Conservation (phyloP, 164 flowering plant species). For the Platanus orientalis region DNA sequence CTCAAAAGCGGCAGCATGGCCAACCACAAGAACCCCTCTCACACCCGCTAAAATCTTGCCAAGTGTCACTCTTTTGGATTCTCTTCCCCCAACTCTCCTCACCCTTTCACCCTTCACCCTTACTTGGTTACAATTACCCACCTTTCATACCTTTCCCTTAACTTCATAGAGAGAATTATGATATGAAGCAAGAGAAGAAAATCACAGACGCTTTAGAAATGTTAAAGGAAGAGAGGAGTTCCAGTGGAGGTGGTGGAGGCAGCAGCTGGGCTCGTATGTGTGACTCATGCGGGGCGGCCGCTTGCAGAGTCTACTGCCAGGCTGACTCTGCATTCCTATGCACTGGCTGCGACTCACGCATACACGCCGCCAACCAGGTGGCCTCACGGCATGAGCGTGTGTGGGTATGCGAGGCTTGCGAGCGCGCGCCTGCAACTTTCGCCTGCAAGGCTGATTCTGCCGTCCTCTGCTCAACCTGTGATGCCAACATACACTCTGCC, state of each 20-base stretch:
- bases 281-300: slow-evolving; percentile 54
- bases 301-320: slow-evolving; percentile 59
- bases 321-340: slow-evolving; percentile 68
- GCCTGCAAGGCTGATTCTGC: slow-evolving; percentile 89
- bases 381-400: slow-evolving; percentile 63
- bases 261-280: slow-evolving; percentile 48
- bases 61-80: slow-evolving; percentile 35
- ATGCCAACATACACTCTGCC: slow-evolving; percentile 79
- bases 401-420: slow-evolving; percentile 75
- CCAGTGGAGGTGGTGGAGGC: slow-evolving; percentile 6
- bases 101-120: neutral
- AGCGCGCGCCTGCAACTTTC: slow-evolving; percentile 70
- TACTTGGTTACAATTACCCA: slow-evolving; percentile 8
- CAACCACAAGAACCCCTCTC: slow-evolving; percentile 45
- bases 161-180: neutral
- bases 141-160: neutral
- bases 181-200: neutral
- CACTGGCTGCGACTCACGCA: slow-evolving; percentile 50
- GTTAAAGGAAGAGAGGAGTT: slow-evolving; percentile 26
- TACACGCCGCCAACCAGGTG: slow-evolving; percentile 45
- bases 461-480: slow-evolving; percentile 68
- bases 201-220: neutral
- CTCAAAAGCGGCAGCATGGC: slow-evolving; percentile 23
- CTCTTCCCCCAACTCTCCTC: slow-evolving; percentile 24
- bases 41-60: slow-evolving; percentile 26